phyloP scores from a whole-genome alignment of 1,139 yeast genomes.

The Geotrichum cucujoidarum region DNA sequence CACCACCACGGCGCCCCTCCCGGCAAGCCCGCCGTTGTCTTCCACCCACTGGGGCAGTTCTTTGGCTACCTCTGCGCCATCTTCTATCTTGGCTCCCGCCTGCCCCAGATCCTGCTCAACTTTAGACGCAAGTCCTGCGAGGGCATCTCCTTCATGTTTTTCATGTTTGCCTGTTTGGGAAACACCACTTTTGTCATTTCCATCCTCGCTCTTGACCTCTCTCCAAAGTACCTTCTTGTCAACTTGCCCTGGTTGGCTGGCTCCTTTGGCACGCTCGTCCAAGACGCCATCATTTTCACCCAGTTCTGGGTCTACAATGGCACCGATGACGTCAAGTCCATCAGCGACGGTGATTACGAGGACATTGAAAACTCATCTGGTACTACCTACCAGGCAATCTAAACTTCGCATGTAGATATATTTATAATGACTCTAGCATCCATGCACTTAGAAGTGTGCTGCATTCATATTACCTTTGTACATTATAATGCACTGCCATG shows the following conservation, averaged over 20 bases:
- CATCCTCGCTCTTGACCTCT: constrained; percentile 63
- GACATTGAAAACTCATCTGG: not conserved
- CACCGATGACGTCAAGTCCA: not conserved
- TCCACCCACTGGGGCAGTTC: constrained; percentile 74
- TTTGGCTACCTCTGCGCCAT: constrained; percentile 91
- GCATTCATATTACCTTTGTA: not conserved
- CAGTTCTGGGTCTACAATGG: constrained; percentile 80
- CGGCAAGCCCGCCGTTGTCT: constrained; percentile 43
- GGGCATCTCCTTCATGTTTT: constrained; percentile 87
- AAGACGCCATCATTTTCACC: constrained; percentile 74
- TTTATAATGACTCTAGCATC: not conserved
- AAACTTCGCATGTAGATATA: not conserved
- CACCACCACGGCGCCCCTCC: constrained; percentile 26
- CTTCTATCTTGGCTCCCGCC: constrained; percentile 80
- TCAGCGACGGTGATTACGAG: constrained; percentile 2
- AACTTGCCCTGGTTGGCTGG: constrained; percentile 94
- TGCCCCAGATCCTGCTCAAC: constrained; percentile 84
- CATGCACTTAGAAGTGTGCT: not conserved
- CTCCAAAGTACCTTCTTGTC: constrained; percentile 63
- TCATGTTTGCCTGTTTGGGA: constrained; percentile 88
- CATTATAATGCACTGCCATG: too few relatives aligned
- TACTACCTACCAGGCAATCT: constrained; percentile 7
- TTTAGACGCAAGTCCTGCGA: constrained; percentile 83
- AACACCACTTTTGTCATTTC: constrained; percentile 84
- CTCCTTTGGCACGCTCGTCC: constrained; percentile 74